Evolutionary conservation across 495 filamentous ascomycete genomes (phyloP), one percentile per base, ranked within the genome.

Genomic region (Penicillium crystallinum): DNA sequence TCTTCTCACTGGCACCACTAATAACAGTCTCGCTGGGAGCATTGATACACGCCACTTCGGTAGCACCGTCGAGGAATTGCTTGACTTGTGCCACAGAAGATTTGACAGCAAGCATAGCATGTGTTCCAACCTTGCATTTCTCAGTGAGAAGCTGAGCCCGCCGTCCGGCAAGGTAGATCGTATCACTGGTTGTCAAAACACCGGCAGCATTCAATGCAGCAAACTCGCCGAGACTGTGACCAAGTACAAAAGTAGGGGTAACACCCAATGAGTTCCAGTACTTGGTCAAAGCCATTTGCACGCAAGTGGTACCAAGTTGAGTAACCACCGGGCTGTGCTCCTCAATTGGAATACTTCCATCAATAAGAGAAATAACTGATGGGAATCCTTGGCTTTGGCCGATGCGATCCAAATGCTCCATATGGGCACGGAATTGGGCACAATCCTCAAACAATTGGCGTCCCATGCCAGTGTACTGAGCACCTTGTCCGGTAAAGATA

Each of bases 181-280:
- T 84, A 61, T 95, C 90, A 55, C 80, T 82, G 27, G 81, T 85
- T 8, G 85, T 87, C 9, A 96, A 69, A 12, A 95, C 84, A 45
- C 89, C 91, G 15, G 90, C 83, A 30, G 85, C 83, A 59, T 91
- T 79, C 2, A 96, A 74, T 14, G 91, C 91, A 40, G 91, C 89
- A 70, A 92, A 96, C 65, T 96, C 91, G 51, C 91, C 91, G 11
- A 84, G 59, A 64, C 89, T 95, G 72, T 97, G 91, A 19, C 91
- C 91, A 31, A 96, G 74, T 2, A 95, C 88, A 34, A 83, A 86
- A 45, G 79, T 74, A 17, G 91, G 91, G 19, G 68, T 81, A 51
- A 95, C 77, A 31, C 88, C 91, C 79, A 89, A 86, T 7, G 88
- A 85, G 18, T 59, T 69, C 91, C 91, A 96, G 49, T 90, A 79